A percentile compares a stretch with the other conserved stretches of the same genome.
These are phyloP conservation scores for Penicillium ucsense DNA, from an alignment of 495 filamentous ascomycete species.

Conservation along the genomic window DNA sequence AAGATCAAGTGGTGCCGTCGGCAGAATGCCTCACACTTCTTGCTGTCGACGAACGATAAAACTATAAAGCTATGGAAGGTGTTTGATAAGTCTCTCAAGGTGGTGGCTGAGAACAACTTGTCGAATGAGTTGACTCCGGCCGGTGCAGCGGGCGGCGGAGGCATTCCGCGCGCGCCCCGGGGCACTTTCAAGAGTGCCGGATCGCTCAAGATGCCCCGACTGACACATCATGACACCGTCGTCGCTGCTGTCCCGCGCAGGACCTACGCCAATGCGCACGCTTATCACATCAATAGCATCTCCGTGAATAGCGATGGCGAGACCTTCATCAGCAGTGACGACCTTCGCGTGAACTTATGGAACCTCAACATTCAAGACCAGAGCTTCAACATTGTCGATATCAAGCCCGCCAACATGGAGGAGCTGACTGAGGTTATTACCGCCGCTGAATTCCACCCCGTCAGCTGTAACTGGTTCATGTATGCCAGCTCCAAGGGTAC, in stretches of 20 bases:
- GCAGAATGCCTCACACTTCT: slow-evolving; percentile 96
- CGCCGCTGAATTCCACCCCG: slow-evolving; percentile 93
- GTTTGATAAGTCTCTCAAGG: slow-evolving; percentile 97
- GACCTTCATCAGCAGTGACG: slow-evolving; percentile 98
- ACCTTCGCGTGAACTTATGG: slow-evolving; percentile 96
- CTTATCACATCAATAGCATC: slow-evolving; percentile 99
- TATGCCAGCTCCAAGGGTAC: slow-evolving; percentile 98
- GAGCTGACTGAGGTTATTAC: slow-evolving; percentile 98
- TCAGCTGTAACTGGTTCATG: slow-evolving; percentile 99
- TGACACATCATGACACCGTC: slow-evolving; percentile 97
- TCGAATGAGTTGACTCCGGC: slow-evolving; percentile 86
- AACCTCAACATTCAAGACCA: slow-evolving; percentile 99
- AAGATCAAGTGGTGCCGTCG: slow-evolving; percentile 99
- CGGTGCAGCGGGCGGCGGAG: slow-evolving; percentile 61
- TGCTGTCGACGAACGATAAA: slow-evolving; percentile 98
- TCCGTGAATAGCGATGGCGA: slow-evolving; percentile 99
- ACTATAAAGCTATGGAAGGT: slow-evolving; percentile 99
- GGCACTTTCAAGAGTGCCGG: slow-evolving; percentile 68
- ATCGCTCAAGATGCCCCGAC: slow-evolving; percentile 81
- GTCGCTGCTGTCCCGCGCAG: slow-evolving; percentile 91
- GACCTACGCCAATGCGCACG: slow-evolving; percentile 96
- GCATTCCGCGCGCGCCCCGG: slow-evolving; percentile 59
- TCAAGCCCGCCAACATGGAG: slow-evolving; percentile 99
- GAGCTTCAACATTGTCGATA: slow-evolving; percentile 99
- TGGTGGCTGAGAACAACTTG: slow-evolving; percentile 97